Evolutionary conservation across 169 alveolate species (phyloP).

Genomic region (Cryptosporidium xiaoi): DNA sequence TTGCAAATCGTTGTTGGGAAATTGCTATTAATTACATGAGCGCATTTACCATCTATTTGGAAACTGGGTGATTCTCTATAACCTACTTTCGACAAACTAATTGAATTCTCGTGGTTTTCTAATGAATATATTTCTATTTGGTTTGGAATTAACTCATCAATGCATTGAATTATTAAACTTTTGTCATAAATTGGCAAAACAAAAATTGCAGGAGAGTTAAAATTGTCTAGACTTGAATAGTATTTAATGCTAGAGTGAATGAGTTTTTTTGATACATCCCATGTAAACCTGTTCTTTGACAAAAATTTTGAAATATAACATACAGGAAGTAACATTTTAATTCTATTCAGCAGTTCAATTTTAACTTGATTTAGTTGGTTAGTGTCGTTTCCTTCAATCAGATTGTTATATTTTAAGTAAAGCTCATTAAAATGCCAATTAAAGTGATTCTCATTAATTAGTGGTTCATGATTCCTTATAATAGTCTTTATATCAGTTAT

Average conservation of each 20-base stretch:
- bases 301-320: conserved; percentile 18
- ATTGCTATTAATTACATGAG: background rate
- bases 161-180: conserved; percentile 13
- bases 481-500: conserved; percentile 32
- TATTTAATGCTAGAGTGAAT: conserved; percentile 31
- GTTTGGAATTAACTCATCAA: conserved; percentile 2
- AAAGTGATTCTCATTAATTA: conserved; percentile 15
- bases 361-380: background rate
- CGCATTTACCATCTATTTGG: background rate
- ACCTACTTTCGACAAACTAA: conserved; percentile 12
- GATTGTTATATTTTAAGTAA: conserved; percentile 7
- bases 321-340: conserved; percentile 29
- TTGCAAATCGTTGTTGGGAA: conserved; percentile 40
- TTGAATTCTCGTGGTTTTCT: background rate
- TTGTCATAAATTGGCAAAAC: conserved; percentile 25
- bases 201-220: conserved; percentile 30
- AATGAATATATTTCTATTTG: conserved; percentile 28
- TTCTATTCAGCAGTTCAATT: background rate
- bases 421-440: conserved; percentile 49
- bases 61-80: conserved; percentile 13
- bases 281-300: background rate
- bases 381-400: background rate
- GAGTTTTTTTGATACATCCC: conserved; percentile 59
- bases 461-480: conserved; percentile 28
- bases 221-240: conserved; percentile 14